phyloP scores from a whole-genome alignment of 2,329 filamentous ascomycete species.

The Paraphaeosphaeria minitans region DNA sequence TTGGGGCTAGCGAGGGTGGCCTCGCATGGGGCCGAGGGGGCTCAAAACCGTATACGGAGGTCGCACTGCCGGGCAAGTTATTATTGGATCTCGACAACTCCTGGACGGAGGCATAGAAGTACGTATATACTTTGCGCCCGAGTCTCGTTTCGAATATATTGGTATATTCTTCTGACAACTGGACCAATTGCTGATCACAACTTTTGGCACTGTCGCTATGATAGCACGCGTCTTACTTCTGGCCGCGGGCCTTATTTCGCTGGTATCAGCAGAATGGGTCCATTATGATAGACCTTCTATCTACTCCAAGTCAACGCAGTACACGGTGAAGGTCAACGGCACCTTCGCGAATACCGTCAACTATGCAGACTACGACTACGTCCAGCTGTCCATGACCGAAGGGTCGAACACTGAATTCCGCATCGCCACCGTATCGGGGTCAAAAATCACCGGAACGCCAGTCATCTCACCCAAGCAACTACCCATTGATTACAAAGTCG shows the following conservation, averaged over 20 bases:
- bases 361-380: slow-evolving; percentile 12
- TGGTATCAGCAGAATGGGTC: slow-evolving; percentile 11
- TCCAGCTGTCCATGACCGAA: slow-evolving; percentile 11
- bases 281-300: slow-evolving; percentile 9
- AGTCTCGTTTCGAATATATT: too few relatives aligned
- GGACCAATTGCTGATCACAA: neutral
- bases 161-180: neutral
- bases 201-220: neutral
- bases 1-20: neutral
- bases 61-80: neutral
- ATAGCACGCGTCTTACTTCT: neutral
- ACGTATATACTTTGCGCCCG: too few relatives aligned
- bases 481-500: slow-evolving; percentile 2
- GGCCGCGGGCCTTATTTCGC: slow-evolving; percentile 1
- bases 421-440: slow-evolving; percentile 6
- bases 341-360: slow-evolving; percentile 9
- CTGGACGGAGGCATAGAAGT: neutral
- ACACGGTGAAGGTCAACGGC: slow-evolving; percentile 13
- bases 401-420: slow-evolving; percentile 11
- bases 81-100: neutral
- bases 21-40: neutral
- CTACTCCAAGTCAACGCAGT: slow-evolving; percentile 11
- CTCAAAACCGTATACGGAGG: neutral
- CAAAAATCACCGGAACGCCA: slow-evolving; percentile 4
- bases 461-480: slow-evolving; percentile 9